These are phyloP conservation scores for Dimocarpus longan DNA, from an alignment of 345 rosid genomes.

Conservation along the genomic window DNA sequence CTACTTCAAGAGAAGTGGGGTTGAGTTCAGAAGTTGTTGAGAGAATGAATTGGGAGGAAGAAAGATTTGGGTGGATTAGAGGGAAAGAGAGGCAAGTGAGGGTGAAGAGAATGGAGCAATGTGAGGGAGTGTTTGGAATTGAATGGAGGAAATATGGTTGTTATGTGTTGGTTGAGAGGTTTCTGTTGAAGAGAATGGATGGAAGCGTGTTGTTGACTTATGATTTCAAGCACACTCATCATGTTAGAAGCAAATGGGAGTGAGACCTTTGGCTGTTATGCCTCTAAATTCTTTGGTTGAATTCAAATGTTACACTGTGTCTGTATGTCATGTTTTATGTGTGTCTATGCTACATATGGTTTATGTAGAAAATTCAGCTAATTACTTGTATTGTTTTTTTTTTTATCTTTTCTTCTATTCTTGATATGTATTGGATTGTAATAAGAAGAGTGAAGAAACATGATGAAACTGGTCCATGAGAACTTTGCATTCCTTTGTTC, in stretches of 20 bases:
- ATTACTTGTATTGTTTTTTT: no score
- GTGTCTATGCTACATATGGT: no score
- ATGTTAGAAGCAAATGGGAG: slow-evolving; percentile 39
- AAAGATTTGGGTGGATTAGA: slow-evolving; percentile 44
- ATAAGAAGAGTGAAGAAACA: no score
- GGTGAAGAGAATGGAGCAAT: slow-evolving; percentile 29
- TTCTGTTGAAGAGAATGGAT: slow-evolving; percentile 71
- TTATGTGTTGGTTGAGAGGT: slow-evolving; percentile 66
- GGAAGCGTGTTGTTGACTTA: slow-evolving; percentile 53
- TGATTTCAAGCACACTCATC: slow-evolving; percentile 50
- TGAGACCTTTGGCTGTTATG: neutral
- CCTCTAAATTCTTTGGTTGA: no score
- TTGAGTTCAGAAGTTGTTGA: slow-evolving; percentile 37
- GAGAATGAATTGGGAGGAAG: slow-evolving; percentile 48
- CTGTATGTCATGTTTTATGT: no score
- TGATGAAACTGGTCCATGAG: no score
- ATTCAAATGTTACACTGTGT: no score
- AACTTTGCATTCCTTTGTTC: no score
- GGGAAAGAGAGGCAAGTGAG: slow-evolving; percentile 20
- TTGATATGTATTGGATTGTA: no score
- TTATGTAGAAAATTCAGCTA: no score
- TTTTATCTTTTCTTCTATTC: no score
- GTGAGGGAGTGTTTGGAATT: slow-evolving; percentile 23
- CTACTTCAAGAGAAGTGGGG: slow-evolving; percentile 23
- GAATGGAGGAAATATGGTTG: slow-evolving; percentile 59